Evolutionary conservation across 2,329 filamentous ascomycete species (phyloP).

Genomic region (Penicillium brevicompactum): DNA sequence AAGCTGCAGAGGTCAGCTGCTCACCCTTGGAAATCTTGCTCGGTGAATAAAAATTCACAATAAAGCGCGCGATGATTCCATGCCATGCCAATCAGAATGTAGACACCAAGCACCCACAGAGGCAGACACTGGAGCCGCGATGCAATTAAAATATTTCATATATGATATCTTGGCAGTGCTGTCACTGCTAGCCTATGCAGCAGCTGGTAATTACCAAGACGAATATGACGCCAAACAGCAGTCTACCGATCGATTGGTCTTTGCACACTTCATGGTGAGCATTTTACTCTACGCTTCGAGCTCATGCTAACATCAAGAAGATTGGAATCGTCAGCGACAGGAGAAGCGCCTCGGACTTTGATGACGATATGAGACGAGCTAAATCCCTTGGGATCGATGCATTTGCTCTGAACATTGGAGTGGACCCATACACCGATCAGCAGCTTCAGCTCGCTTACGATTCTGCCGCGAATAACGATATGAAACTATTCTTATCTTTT

Average conservation of each 20-base stretch:
- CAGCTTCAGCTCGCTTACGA: slow-evolving; percentile 54
- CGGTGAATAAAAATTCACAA: not conserved
- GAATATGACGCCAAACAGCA: not conserved
- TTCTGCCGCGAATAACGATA: slow-evolving; percentile 47
- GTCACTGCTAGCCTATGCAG: not conserved
- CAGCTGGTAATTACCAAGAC: not conserved
- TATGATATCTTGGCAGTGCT: not conserved
- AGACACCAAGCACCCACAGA: not conserved
- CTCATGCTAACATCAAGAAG: slow-evolving; percentile 24
- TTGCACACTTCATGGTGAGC: slow-evolving; percentile 47
- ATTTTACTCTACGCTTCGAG: not conserved
- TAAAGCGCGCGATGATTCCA: not conserved
- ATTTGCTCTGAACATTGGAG: slow-evolving; percentile 55
- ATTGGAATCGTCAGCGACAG: slow-evolving; percentile 50
- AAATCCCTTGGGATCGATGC: slow-evolving; percentile 50
- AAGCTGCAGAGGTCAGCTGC: not conserved
- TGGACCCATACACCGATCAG: slow-evolving; percentile 45
- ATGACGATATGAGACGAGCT: slow-evolving; percentile 51
- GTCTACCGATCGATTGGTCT: slow-evolving; percentile 36
- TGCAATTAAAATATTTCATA: not conserved
- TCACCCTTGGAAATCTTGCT: not conserved
- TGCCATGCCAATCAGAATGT: not conserved
- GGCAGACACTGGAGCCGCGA: not conserved
- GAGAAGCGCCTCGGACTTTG: slow-evolving; percentile 47
- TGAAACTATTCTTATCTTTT: slow-evolving; percentile 61